Conservation (phyloP, 176 grass and related monocot species). For the Chloris gayana region DNA sequence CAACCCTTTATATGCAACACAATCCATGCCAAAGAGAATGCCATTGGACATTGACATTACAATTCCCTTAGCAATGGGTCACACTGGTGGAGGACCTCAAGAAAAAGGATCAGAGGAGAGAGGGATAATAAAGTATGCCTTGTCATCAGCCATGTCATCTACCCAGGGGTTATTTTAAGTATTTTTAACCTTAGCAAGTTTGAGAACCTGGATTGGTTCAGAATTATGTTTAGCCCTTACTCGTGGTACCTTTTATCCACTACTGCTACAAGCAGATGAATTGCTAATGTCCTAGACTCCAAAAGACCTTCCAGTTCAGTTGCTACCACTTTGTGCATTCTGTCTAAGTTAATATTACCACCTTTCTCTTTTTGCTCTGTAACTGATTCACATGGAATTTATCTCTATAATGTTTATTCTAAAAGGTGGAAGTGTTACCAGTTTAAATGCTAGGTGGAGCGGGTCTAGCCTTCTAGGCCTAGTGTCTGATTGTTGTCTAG, state of each 20-base stretch:
- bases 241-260: neutral
- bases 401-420: slow-evolving; percentile 2
- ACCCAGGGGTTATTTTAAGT: too few relatives aligned
- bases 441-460: neutral
- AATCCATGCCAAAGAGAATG: neutral
- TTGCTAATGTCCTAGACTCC: slow-evolving; percentile 4
- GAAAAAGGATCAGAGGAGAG: too few relatives aligned
- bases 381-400: neutral
- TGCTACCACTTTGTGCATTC: slow-evolving; percentile 6
- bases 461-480: neutral
- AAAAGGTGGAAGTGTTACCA: neutral
- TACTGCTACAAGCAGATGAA: slow-evolving; percentile 23
- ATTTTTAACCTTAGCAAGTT: too few relatives aligned
- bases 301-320: slow-evolving; percentile 21
- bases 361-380: slow-evolving; percentile 3
- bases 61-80: too few relatives aligned
- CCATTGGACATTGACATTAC: too few relatives aligned
- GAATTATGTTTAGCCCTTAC: neutral
- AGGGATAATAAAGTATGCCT: too few relatives aligned
- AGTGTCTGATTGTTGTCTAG: neutral
- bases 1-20: neutral
- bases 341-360: slow-evolving; percentile 12
- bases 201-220: neutral
- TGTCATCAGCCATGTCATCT: too few relatives aligned
- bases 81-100: too few relatives aligned